Percentiles rank a stretch among this genome's conserved stretches.
Evolutionary conservation across 192 early-diverging fungal genomes (phyloP).

Genomic region (Thoreauomyces humboldtii): DNA sequence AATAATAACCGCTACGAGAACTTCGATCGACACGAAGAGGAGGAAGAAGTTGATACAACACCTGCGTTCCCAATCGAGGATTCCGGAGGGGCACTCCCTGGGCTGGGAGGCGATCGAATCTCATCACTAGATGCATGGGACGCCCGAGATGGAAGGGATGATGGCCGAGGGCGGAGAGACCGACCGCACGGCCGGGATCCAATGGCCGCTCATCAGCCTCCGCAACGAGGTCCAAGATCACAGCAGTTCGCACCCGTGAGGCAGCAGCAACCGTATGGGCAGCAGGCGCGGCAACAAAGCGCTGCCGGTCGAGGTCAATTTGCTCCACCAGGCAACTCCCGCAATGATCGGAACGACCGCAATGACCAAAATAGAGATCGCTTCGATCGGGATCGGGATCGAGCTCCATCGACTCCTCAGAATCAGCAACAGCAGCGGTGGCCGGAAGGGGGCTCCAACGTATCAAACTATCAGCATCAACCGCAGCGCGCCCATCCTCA

Average conservation of each 20-base stretch:
- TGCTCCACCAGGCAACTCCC: no score
- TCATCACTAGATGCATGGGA: not conserved
- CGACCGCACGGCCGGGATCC: not conserved
- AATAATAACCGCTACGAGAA: no score
- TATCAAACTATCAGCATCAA: no score
- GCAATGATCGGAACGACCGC: not conserved
- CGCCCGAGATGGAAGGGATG: not conserved
- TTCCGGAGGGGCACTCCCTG: constrained; percentile 9
- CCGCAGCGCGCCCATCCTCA: no score
- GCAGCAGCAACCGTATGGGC: not conserved
- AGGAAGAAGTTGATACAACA: not conserved
- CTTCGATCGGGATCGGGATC: not conserved
- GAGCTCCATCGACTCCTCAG: not conserved
- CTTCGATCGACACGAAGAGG: not conserved
- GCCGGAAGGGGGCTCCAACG: not conserved
- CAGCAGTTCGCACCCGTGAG: not conserved
- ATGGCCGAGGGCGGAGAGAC: not conserved
- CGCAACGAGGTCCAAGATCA: not conserved
- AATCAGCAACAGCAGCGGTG: constrained; percentile 2
- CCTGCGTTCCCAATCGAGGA: not conserved
- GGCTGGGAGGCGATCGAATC: constrained; percentile 5
- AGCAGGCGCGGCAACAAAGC: not conserved
- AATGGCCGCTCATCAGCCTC: not conserved
- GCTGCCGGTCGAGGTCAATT: no score
- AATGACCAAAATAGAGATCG: not conserved